These are phyloP conservation scores for Lentinula sp. DNA, from an alignment of 768 basidiomycete genomes.

Conservation along the genomic window DNA sequence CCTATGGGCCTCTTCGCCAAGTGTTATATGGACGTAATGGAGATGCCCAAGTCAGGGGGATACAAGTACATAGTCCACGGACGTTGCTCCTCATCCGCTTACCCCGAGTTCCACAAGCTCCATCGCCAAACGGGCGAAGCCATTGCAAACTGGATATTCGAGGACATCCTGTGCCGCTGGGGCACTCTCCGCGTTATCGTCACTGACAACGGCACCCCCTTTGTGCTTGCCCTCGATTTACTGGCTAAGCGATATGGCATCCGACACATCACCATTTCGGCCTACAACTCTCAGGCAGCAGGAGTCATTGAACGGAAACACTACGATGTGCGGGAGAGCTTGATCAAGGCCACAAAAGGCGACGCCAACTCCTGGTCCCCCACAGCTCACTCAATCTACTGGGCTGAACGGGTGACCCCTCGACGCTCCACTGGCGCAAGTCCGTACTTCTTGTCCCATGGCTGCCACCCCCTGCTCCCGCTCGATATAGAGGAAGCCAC, in stretches of 20 bases:
- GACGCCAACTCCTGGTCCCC: background rate
- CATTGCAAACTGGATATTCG: conserved; percentile 19
- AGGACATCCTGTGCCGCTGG: conserved; percentile 20
- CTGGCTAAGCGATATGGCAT: conserved; percentile 13
- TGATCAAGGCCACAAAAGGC: background rate
- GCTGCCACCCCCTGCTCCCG: background rate
- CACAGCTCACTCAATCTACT: background rate
- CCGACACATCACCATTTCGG: conserved; percentile 21
- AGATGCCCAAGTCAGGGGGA: conserved; percentile 14
- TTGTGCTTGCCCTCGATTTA: conserved; percentile 10
- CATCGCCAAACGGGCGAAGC: conserved; percentile 14
- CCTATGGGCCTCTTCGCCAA: conserved; percentile 19
- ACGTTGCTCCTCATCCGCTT: conserved; percentile 15
- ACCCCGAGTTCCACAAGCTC: conserved; percentile 16
- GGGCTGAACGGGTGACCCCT: background rate
- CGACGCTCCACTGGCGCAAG: background rate
- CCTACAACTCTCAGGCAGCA: conserved; percentile 23
- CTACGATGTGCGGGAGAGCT: background rate
- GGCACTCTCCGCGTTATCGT: conserved; percentile 20
- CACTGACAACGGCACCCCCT: conserved; percentile 24
- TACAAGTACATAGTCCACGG: conserved; percentile 20
- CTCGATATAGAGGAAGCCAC: background rate
- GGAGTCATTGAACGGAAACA: background rate
- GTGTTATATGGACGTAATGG: conserved; percentile 23
- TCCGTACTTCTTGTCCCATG: background rate